These are phyloP conservation scores for Xylariomycetidae sp. DNA, from an alignment of 2,329 filamentous ascomycete genomes.

Conservation along the genomic window DNA sequence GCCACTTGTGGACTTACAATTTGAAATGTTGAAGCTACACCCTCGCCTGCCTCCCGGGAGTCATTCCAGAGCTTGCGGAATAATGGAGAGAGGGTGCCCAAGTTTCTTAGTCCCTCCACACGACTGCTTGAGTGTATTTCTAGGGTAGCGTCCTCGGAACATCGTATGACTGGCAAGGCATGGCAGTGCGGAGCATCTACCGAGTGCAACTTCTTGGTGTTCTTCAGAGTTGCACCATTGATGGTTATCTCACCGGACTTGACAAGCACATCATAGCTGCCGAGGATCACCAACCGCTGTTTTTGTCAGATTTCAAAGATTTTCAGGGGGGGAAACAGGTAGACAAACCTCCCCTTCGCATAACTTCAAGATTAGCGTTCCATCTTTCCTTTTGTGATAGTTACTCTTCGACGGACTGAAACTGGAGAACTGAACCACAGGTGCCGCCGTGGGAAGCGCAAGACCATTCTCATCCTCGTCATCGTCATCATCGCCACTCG, in stretches of 20 bases:
- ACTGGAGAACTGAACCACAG: slow-evolving; percentile 20
- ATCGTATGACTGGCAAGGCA: slow-evolving; percentile 63
- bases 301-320: too few relatives aligned
- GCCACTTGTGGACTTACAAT: slow-evolving; percentile 36
- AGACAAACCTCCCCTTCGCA: slow-evolving; percentile 24
- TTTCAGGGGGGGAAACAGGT: too few relatives aligned
- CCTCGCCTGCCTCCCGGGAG: slow-evolving; percentile 9
- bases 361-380: slow-evolving; percentile 18
- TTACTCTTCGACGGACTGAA: slow-evolving; percentile 24
- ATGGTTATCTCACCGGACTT: slow-evolving; percentile 58
- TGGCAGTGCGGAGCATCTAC: slow-evolving; percentile 66
- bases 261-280: slow-evolving; percentile 63
- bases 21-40: slow-evolving; percentile 35
- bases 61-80: slow-evolving; percentile 65
- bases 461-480: slow-evolving; percentile 2
- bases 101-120: slow-evolving; percentile 41
- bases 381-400: slow-evolving; percentile 17
- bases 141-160: slow-evolving; percentile 42
- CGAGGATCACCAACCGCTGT: slow-evolving; percentile 62
- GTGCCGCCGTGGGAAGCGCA: too few relatives aligned
- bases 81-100: slow-evolving; percentile 60
- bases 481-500: slow-evolving; percentile 4
- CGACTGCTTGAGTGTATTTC: slow-evolving; percentile 53
- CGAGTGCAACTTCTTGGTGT: slow-evolving; percentile 44
- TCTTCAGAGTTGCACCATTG: slow-evolving; percentile 57